Evolutionary conservation across 805 yeast genomes (phyloP).

Genomic region (Cyberlindnera petersonii): DNA sequence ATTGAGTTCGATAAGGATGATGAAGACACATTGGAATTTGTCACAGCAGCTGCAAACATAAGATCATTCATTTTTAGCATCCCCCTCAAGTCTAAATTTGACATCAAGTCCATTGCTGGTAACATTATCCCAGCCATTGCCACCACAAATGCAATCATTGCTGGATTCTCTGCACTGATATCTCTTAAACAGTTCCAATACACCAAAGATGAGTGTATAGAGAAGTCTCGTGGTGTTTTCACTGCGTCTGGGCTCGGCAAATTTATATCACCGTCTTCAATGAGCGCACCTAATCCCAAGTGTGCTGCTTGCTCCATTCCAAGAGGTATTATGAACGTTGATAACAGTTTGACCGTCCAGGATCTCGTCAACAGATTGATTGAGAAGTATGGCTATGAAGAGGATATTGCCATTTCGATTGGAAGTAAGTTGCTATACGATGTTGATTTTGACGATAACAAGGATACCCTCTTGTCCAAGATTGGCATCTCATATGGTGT

Average conservation of each 20-base stretch:
- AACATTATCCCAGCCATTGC: slow-evolving; percentile 98
- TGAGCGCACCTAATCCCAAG: slow-evolving; percentile 59
- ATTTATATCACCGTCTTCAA: slow-evolving; percentile 58
- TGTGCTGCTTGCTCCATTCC: slow-evolving; percentile 66
- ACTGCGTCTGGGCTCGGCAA: slow-evolving; percentile 53
- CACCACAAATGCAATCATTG: slow-evolving; percentile 92
- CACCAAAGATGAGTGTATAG: slow-evolving; percentile 29
- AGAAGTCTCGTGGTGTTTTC: slow-evolving; percentile 45
- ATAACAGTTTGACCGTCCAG: slow-evolving; percentile 37
- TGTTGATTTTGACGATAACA: slow-evolving; percentile 82
- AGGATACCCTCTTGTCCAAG: slow-evolving; percentile 41
- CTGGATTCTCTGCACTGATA: slow-evolving; percentile 79
- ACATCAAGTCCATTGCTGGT: slow-evolving; percentile 92
- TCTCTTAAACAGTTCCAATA: slow-evolving; percentile 52
- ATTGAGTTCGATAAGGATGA: slow-evolving; percentile 92
- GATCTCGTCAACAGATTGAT: slow-evolving; percentile 51
- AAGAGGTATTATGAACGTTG: slow-evolving; percentile 45
- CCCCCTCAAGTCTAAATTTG: slow-evolving; percentile 72
- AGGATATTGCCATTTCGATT: slow-evolving; percentile 52
- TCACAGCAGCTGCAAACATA: slow-evolving; percentile 78
- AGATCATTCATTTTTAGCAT: slow-evolving; percentile 70
- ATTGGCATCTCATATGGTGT: slow-evolving; percentile 60
- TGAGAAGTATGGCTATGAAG: slow-evolving; percentile 49
- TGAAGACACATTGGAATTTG: slow-evolving; percentile 84
- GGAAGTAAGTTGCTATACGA: slow-evolving; percentile 68